phyloP scores from a whole-genome alignment of 768 basidiomycete genomes.

The Lepiota venenata region DNA sequence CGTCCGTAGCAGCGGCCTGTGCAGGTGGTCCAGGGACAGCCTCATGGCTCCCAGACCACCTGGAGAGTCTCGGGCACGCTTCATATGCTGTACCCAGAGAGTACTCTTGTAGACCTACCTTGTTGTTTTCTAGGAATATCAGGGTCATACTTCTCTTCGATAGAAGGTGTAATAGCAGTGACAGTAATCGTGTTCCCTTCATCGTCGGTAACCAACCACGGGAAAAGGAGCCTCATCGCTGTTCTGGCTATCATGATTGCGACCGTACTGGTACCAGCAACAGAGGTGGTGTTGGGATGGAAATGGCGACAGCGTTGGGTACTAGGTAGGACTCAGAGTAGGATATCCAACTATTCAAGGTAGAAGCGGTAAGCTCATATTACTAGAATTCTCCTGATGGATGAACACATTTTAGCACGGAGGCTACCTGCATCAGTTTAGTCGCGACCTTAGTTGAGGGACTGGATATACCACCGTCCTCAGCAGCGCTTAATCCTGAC shows the following conservation, averaged over 20 bases:
- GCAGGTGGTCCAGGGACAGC: constrained; percentile 43
- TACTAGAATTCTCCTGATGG: neutral
- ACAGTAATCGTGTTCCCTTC: constrained; percentile 6
- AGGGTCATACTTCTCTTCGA: neutral
- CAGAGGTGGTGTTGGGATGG: neutral
- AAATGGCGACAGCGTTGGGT: neutral
- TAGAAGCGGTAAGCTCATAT: neutral
- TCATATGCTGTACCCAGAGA: constrained; percentile 25
- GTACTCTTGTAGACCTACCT: constrained; percentile 6
- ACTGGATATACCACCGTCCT: constrained; percentile 1
- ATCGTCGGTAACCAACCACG: neutral
- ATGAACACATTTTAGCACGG: neutral
- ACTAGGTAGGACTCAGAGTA: neutral
- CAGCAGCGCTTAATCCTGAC: no score
- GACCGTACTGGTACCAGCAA: neutral
- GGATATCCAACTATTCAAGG: neutral
- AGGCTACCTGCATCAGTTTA: neutral
- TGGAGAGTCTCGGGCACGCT: constrained; percentile 38
- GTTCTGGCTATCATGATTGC: neutral
- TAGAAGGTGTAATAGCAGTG: constrained; percentile 1
- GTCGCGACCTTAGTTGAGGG: neutral
- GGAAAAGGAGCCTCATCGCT: neutral
- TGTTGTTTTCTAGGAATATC: neutral
- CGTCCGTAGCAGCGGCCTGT: constrained; percentile 2
- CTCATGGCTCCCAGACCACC: constrained; percentile 43